Base-by-base conservation (phyloP, 305 asterid genomes). In the Euphrasia arctica region DNA sequence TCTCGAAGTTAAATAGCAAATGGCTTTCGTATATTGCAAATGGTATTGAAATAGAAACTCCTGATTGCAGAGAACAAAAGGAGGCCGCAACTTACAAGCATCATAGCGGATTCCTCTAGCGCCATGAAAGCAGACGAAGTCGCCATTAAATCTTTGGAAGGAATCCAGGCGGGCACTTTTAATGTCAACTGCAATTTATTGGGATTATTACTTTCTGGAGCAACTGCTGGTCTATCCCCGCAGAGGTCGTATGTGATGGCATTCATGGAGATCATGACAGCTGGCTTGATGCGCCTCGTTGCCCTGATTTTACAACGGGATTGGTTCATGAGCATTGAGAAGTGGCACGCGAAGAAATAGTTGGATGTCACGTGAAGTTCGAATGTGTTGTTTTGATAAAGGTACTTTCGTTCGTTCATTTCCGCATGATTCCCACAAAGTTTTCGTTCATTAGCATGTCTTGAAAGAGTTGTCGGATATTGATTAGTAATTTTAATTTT, bases 81-180 rank as follows among this genome's bases (percentile, higher is more conserved):
- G 65, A 83, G 92, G 77, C 97, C 99, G 39, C 77, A 70, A 70
- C 84, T 94, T 57, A 88, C 97, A 7, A 81, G 77, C 42, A 76
- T 86, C 47, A 79, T 94, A 78, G 95, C 97, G 11, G 89, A 84
- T 66, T 88, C 98, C 61, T 90, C 99, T 65, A 92, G 95, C 36
- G 86, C 90, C 69, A 88, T 90, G 97, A 88, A 85, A 78, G 91
- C 97, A 5, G 91, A 86, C 12, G 87, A 83, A 22, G 99, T 94
- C 15, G 99, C 99, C 36, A 66, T 73, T 64, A 90, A 80, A 52
- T 68, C 96, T 9, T 72, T 91, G 70, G 50, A 68, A 1, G 99
- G 96, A 50, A 87, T 94, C 18, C 84, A 81, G 62, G 78, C 85
- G 2, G 95, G 86, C 18, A 72, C 83, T 5, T 94, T 90, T 63